phyloP scores from a whole-genome alignment of 1,139 yeast species.

The Blastobotrys persicus region DNA sequence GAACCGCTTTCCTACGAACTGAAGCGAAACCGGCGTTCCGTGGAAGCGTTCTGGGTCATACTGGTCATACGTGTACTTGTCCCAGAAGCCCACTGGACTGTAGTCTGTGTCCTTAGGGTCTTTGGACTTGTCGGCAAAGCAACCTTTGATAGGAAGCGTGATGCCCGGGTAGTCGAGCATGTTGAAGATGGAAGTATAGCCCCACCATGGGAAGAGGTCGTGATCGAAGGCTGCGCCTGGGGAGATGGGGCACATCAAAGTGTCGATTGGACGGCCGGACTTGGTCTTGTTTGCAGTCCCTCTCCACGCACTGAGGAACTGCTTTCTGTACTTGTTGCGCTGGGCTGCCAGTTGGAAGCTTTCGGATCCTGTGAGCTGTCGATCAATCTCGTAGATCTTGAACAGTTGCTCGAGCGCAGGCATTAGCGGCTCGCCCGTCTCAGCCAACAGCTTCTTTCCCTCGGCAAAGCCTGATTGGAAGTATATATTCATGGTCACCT shows the following conservation, averaged over 20 bases:
- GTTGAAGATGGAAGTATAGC: slow-evolving; percentile 48
- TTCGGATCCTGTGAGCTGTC: slow-evolving; percentile 8
- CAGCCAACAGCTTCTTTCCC: slow-evolving; percentile 6
- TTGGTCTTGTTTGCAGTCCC: slow-evolving; percentile 10
- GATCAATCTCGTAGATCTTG: neutral
- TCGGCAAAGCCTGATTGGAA: slow-evolving; percentile 11
- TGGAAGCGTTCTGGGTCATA: slow-evolving; percentile 48
- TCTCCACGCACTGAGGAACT: slow-evolving; percentile 16
- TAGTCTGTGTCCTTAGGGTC: slow-evolving; percentile 36
- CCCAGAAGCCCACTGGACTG: slow-evolving; percentile 33
- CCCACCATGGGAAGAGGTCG: slow-evolving; percentile 9
- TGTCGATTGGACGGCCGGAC: slow-evolving; percentile 36
- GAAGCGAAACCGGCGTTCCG: slow-evolving; percentile 53
- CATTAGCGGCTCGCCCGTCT: slow-evolving; percentile 9
- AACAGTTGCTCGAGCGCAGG: slow-evolving; percentile 7
- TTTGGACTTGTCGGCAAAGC: slow-evolving; percentile 34
- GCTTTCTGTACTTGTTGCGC: neutral
- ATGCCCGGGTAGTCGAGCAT: slow-evolving; percentile 49
- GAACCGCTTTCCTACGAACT: slow-evolving; percentile 47
- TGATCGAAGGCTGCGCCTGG: slow-evolving; percentile 9
- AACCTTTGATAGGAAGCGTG: slow-evolving; percentile 45
- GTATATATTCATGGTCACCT: slow-evolving; percentile 4
- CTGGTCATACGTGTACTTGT: slow-evolving; percentile 27
- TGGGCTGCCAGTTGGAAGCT: neutral
- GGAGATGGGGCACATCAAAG: slow-evolving; percentile 39